Evolutionary conservation across 2,329 filamentous ascomycete species (phyloP), one percentile per base, ranked within the genome.

Genomic region (Hymenoscyphus fraxineus): DNA sequence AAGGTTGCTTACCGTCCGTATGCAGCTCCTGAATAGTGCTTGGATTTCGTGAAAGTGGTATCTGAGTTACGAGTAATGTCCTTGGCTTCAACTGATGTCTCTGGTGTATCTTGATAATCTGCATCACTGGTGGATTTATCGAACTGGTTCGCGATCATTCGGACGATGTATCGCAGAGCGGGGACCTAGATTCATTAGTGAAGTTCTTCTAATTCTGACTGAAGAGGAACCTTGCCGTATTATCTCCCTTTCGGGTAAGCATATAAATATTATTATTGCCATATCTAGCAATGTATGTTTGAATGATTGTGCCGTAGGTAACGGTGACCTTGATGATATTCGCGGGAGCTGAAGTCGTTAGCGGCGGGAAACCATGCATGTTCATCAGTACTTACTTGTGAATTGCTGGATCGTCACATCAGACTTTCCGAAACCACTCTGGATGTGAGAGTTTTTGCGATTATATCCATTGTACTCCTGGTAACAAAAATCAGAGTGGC

Each of bases 201-300:
- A 54, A 12, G 13, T 1, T 54, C 35, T 47, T 54, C 10, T 13
- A 12, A 54, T 12, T 27, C 12, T 54, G 5, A 5, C 47, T 27
- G 10, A 54, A 2, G 47, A 27, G 22, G 19, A 27, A 13, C 9
- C 54, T 62, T 61, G 63, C 64, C 6, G 51, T 41, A 27, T 27
- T 38, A 58, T 66, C 65, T 2, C 35, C 61, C 27, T 66, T 80
- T 68, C 79, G 79, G 66, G 78, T 79, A 66, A 79, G 78, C 39
- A 80, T 77, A 64, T 80, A 79, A 13, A 77, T 73, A 59, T 78
- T 76, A 63, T 76, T 73, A 69, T 78, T 76, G 60, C 73, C 74
- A 66, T 77, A 77, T 57, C 76, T 70, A 47, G 76, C 68, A 22
- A 77, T 71, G 35, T 77, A 71, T 60, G 76, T 76, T 61, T 77